Conservation (phyloP, 768 basidiomycete species). For the Mrakia hoshinonis region DNA sequence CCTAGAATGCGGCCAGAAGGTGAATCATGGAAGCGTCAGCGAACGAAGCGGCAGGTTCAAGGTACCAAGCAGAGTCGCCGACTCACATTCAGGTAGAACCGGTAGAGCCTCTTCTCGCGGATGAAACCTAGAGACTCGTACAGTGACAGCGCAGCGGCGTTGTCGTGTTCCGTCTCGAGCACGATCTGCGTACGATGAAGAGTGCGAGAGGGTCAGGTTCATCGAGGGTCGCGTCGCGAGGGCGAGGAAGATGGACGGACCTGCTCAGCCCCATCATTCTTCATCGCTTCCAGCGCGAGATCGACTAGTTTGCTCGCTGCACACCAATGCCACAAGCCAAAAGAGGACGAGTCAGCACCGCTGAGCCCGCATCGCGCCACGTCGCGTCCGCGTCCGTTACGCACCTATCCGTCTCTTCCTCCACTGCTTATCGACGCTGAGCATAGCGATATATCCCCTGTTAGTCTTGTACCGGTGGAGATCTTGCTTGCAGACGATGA, state of each 20-base stretch:
- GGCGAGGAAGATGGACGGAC: constrained; percentile 46
- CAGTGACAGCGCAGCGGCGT: constrained; percentile 71
- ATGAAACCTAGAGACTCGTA: constrained; percentile 92
- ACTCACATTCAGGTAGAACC: constrained; percentile 81
- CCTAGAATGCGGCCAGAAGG: not conserved
- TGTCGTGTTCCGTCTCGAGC: constrained; percentile 94
- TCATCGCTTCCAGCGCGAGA: constrained; percentile 77
- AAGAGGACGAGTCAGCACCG: not conserved
- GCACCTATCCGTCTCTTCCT: constrained; percentile 85
- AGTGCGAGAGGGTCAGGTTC: not conserved
- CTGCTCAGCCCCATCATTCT: constrained; percentile 71
- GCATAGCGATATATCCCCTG: constrained; percentile 96
- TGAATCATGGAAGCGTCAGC: not conserved
- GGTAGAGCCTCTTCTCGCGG: constrained; percentile 82
- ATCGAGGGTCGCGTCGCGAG: not conserved
- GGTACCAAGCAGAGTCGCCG: not conserved
- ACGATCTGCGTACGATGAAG: constrained; percentile 57
- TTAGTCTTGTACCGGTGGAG: constrained; percentile 63
- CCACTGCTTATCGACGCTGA: constrained; percentile 75
- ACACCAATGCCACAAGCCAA: constrained; percentile 37
- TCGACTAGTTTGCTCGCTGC: constrained; percentile 77
- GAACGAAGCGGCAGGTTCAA: not conserved
- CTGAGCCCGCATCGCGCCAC: not conserved
- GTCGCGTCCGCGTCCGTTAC: constrained; percentile 38
- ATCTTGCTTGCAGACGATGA: constrained; percentile 96